These are phyloP conservation scores for Aspergillus texensis DNA, from an alignment of 2,329 filamentous ascomycete genomes.

Conservation along the genomic window DNA sequence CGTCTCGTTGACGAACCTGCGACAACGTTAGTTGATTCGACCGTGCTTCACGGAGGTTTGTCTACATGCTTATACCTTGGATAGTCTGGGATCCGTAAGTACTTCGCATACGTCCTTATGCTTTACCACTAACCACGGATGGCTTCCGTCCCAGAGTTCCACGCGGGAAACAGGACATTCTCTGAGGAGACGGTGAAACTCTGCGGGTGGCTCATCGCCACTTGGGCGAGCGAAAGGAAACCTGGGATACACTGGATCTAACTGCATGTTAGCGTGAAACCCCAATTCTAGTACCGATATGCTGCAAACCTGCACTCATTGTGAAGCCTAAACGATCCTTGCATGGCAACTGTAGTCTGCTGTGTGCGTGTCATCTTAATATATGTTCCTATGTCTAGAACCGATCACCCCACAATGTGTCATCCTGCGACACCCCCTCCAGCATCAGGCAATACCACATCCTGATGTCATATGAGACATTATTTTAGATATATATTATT, in stretches of 20 bases:
- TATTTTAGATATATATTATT: neutral
- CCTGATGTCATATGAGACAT: neutral
- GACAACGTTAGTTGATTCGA: neutral
- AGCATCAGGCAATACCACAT: neutral
- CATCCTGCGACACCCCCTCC: neutral
- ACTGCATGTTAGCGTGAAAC: neutral
- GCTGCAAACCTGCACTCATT: neutral
- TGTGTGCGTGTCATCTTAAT: neutral
- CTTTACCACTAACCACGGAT: conserved; percentile 8
- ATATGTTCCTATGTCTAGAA: neutral
- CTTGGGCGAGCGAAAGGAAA: neutral
- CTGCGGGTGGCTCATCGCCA: neutral
- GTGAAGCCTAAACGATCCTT: no score
- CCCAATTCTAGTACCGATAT: accelerated
- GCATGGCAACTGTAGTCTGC: neutral
- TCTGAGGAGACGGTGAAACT: neutral
- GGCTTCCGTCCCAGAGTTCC: conserved; percentile 6
- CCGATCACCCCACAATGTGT: neutral
- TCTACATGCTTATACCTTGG: neutral
- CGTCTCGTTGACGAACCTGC: neutral
- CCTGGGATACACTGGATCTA: neutral
- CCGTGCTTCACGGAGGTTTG: no score
- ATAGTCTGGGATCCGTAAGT: neutral
- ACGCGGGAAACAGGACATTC: conserved; percentile 1
- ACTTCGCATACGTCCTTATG: conserved; percentile 2